Percentiles rank a stretch among this genome's conserved stretches.
phyloP scores from a whole-genome alignment of 495 filamentous ascomycete species.

The Rhizodiscina lignyota region DNA sequence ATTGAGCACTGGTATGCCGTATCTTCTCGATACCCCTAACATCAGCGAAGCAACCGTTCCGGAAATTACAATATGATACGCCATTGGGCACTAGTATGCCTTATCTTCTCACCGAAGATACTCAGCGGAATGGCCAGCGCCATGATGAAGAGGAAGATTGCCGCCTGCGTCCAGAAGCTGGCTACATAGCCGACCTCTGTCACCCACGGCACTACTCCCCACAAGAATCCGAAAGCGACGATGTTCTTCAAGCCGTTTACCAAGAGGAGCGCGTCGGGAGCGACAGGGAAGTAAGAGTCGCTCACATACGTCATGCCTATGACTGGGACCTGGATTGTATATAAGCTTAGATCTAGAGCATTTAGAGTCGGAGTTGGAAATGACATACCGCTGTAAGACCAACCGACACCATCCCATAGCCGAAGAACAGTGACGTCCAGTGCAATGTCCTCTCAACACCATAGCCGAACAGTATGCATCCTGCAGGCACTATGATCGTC shows the following conservation, averaged over 20 bases:
- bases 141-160: slow-evolving; percentile 15
- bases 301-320: slow-evolving; percentile 13
- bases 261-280: slow-evolving; percentile 17
- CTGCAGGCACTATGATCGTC: slow-evolving; percentile 35
- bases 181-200: slow-evolving; percentile 16
- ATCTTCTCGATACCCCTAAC: too few species aligned
- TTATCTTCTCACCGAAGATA: slow-evolving; percentile 12
- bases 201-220: slow-evolving; percentile 19
- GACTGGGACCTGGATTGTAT: slow-evolving; percentile 5
- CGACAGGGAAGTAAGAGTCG: slow-evolving; percentile 17
- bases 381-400: slow-evolving; percentile 15
- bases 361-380: too few species aligned
- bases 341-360: too few species aligned
- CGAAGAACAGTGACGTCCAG: slow-evolving; percentile 37
- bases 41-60: too few species aligned
- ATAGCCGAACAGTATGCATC: slow-evolving; percentile 49
- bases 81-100: slow-evolving; percentile 15
- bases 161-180: slow-evolving; percentile 18
- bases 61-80: slow-evolving; percentile 17
- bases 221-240: slow-evolving; percentile 18
- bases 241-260: slow-evolving; percentile 17
- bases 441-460: slow-evolving; percentile 34
- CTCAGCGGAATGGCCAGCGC: slow-evolving; percentile 7
- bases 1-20: slow-evolving; percentile 13
- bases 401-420: slow-evolving; percentile 14